Evolutionary conservation across 2,329 filamentous ascomycete genomes (phyloP).

Genomic region (Colletotrichum zoysiae): DNA sequence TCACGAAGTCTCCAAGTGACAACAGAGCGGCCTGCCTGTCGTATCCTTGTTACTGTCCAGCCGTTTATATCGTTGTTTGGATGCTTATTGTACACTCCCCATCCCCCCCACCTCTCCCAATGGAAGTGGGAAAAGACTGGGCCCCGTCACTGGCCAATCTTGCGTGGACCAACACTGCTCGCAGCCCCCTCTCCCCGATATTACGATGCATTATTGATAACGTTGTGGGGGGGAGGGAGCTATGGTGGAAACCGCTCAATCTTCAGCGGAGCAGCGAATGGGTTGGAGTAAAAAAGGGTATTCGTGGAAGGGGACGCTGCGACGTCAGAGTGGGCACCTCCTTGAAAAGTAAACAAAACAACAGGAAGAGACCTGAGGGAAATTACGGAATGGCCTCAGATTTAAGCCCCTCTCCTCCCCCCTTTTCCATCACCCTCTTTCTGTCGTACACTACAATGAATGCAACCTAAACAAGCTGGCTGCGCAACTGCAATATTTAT

Average conservation of each 20-base stretch:
- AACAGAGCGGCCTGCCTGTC: not conserved
- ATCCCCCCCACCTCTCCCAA: no score
- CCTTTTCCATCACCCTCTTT: not conserved
- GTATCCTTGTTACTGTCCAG: not conserved
- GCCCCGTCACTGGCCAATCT: not conserved
- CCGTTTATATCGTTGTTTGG: not conserved
- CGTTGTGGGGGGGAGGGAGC: not conserved
- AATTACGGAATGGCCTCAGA: conserved; percentile 1
- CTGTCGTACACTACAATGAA: not conserved
- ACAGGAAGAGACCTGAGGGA: not conserved
- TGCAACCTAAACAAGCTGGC: not conserved
- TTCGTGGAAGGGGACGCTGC: not conserved
- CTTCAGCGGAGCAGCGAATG: not conserved
- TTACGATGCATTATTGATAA: not conserved
- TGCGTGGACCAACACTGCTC: not conserved
- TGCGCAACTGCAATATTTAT: not conserved
- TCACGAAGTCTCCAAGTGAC: not conserved
- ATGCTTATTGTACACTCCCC: not conserved
- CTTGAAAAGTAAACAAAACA: not conserved
- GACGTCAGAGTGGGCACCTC: not conserved
- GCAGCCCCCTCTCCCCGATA: not conserved
- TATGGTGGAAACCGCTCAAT: not conserved
- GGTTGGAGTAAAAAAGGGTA: not conserved
- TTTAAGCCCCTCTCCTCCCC: not conserved
- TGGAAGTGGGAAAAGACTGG: not conserved